Conservation (phyloP, 2,329 filamentous ascomycete genomes). For the Pyrenochaeta sp. region DNA sequence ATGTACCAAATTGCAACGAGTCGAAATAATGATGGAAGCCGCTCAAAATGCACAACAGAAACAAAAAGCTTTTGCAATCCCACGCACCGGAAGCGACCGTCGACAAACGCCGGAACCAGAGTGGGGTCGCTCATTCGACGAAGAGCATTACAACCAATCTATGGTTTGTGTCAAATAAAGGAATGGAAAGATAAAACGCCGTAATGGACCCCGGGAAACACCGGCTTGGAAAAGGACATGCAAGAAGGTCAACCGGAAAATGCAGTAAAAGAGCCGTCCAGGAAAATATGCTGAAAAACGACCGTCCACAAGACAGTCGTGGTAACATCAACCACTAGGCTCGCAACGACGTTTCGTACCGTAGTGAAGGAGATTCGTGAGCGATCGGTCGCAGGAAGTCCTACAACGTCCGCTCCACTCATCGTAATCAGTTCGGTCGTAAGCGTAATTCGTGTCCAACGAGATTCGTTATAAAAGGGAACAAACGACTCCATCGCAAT, state of each 20-base stretch:
- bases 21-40: conserved; percentile 32
- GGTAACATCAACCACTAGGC: conserved; percentile 28
- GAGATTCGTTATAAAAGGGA: conserved; percentile 42
- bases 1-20: conserved; percentile 31
- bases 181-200: conserved; percentile 30
- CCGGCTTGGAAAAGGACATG: conserved; percentile 40
- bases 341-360: conserved; percentile 39
- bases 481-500: conserved; percentile 5
- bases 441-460: conserved; percentile 45
- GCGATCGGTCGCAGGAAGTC: conserved; percentile 32
- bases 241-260: conserved; percentile 42
- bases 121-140: conserved; percentile 35
- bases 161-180: conserved; percentile 32
- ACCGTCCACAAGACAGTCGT: conserved; percentile 18
- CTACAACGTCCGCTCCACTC: conserved; percentile 45
- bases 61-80: conserved; percentile 42
- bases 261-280: conserved; percentile 41
- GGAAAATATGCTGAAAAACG: conserved; percentile 37
- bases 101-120: conserved; percentile 35
- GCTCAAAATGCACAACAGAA: conserved; percentile 42
- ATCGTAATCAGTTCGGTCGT: conserved; percentile 41
- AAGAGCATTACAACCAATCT: conserved; percentile 44
- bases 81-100: conserved; percentile 27
- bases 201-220: conserved; percentile 26
- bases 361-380: conserved; percentile 42